Percentiles rank a stretch among this genome's conserved stretches.
These are phyloP conservation scores for Tuber melanosporum DNA, from an alignment of 495 filamentous ascomycete genomes.

Conservation along the genomic window DNA sequence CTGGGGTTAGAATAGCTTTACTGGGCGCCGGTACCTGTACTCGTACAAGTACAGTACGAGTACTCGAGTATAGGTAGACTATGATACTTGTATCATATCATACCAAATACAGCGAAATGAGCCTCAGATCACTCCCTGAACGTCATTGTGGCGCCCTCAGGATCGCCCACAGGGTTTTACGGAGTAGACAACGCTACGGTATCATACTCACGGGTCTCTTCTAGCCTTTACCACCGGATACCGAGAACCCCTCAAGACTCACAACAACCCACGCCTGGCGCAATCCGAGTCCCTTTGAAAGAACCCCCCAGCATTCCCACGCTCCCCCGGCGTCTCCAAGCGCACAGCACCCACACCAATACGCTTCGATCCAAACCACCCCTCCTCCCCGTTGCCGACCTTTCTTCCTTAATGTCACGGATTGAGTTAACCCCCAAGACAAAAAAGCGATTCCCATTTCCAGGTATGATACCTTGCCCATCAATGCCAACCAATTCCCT, in stretches of 20 bases:
- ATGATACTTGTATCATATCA: background rate
- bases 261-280: background rate
- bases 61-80: too few species aligned
- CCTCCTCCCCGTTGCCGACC: background rate
- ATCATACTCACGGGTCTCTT: background rate
- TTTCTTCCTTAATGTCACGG: background rate
- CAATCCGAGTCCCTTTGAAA: background rate
- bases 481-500: background rate
- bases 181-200: background rate
- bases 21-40: too few species aligned
- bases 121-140: background rate
- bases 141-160: constrained; percentile 1
- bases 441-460: background rate
- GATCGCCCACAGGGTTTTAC: background rate
- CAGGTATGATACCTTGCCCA: background rate
- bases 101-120: background rate
- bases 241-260: background rate
- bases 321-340: background rate
- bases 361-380: background rate
- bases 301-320: background rate
- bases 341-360: background rate
- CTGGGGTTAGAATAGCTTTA: background rate
- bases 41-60: too few species aligned
- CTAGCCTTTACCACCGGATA: background rate
- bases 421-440: background rate